Evolutionary conservation across 2,329 filamentous ascomycete species (phyloP), one percentile per base, ranked within the genome.

Genomic region (Apiospora arundinis): DNA sequence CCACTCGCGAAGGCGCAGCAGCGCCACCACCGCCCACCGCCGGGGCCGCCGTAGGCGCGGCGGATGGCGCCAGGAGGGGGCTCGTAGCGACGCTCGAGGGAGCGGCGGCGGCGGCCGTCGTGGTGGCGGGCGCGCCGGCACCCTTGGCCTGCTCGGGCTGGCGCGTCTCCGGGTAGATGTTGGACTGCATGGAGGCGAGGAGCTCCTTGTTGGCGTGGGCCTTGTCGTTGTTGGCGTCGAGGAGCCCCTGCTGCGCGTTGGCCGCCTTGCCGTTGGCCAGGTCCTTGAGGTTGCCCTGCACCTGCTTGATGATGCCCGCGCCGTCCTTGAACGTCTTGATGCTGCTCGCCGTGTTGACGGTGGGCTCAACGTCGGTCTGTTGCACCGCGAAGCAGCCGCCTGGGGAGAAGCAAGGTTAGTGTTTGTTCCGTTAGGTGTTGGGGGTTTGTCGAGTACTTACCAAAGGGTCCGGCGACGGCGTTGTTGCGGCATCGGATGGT

Each of bases 401-500:
- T 60, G 49, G 4, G 0, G 52, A 37, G 14, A 25, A 3, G n/a
- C n/a, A n/a, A n/a, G n/a, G 21, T 4, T 4, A n/a, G 25, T n/a
- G 7, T 3, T 60, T 5, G 32, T 77, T 78, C 0, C 88, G 89
- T 4, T 76, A 70, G 75, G 91, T 85, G 68, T 80, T 81, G 63
- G 80, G 76, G 2, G 85, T 80, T 0, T 77, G 65, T 78, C 83
- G 63, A 83, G 70, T 0, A 78, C 75, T 18, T 75, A 49, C 87
- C 86, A 70, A 90, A 90, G 12, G 87, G 87, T 4, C 88, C 87
- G 11, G 87, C 87, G 2, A 85, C 78, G 5, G 88, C 87, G 70
- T 85, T 87, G 81, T 91, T 91, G 25, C 87, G 83, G 82, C 89
- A 90, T 44, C 89, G 85, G 28, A 90, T 83, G 0, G 88, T 90